These are phyloP conservation scores for Tricharina praecox DNA, from an alignment of 495 filamentous ascomycete species.

Conservation along the genomic window DNA sequence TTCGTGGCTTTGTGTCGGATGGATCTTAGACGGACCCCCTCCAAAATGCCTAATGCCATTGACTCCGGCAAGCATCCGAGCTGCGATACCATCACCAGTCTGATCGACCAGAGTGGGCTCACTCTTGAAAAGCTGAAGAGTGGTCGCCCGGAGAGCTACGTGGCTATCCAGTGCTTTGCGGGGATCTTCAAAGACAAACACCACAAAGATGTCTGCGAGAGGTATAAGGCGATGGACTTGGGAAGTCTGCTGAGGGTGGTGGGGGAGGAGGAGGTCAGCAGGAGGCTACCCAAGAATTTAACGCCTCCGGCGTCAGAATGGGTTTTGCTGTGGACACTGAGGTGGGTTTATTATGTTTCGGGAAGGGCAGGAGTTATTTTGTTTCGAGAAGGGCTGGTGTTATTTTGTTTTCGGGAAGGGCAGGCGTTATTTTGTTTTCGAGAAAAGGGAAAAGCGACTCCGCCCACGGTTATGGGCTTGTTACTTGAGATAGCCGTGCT, in stretches of 20 bases:
- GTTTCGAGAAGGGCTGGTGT: no score
- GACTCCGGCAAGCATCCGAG: slow-evolving; percentile 11
- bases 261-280: not conserved
- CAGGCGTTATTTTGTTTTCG: no score
- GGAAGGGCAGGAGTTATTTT: no score
- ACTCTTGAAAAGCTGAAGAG: slow-evolving; percentile 5
- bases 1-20: slow-evolving; percentile 19
- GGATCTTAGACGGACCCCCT: slow-evolving; percentile 9
- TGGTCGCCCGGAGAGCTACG: slow-evolving; percentile 10
- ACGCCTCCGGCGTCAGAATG: no score
- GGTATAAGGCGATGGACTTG: slow-evolving; percentile 3
- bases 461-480: no score
- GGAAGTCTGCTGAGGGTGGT: not conserved
- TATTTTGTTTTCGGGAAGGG: no score
- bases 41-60: slow-evolving; percentile 4
- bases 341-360: no score
- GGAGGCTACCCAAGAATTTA: no score
- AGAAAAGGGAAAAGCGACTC: no score
- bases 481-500: no score
- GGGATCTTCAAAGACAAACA: not conserved
- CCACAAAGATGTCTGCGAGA: slow-evolving; percentile 6
- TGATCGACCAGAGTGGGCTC: slow-evolving; percentile 8
- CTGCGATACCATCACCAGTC: slow-evolving; percentile 8
- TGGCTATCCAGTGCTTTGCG: slow-evolving; percentile 10
- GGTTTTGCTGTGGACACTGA: no score